Evolutionary conservation across 2,329 filamentous ascomycete genomes (phyloP), one percentile per base, ranked within the genome.

Genomic region (Torrubiellomyces zombiae): DNA sequence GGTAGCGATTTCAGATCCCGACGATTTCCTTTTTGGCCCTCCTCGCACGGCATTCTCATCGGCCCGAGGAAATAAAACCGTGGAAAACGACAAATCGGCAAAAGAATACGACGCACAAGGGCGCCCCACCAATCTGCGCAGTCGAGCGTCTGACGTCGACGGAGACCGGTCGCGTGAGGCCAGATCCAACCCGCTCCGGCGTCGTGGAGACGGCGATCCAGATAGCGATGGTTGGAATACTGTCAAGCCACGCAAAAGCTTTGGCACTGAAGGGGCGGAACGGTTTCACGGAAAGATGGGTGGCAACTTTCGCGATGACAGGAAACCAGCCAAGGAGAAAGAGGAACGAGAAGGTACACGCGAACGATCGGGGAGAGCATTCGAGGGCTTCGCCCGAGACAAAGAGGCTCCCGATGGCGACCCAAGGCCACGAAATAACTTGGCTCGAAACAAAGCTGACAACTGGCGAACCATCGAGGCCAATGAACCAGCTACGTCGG

Each of bases 21-120:
- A 92, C 39, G 82, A 91, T 35, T 77, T 91, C 29, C 66, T 89
- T 30, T 75, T 93, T 29, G 83, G 80, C 9, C 83, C 83, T 12
- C 80, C 83, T 2, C 79, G 80, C 48, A 80, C 72, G 23, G 70
- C 72, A 21, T 93, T 94, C 49, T 70, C 80, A 26, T 91, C 83
- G 2, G 67, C 75, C 13, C 79, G 77, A 30, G 58, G 67, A 14
- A 47, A 51, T 26, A 58, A 61, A 30, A 51, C 53, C 9, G 51
- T 59, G 24, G 66, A 69, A 24, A 54, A 53, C 15, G 63, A 74
- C 15, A 71, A 67, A 36, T 43, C 52, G 3, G 32, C 43, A 14
- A 70, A 65, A 37, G 65, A 68, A 24, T 28, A 47, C 6, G 63
- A 69, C 14, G 40, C 51, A 9, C 53, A 55, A 32, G 69, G 75